Base-by-base conservation (phyloP, 768 basidiomycete species). In the Mycena indigotica region DNA sequence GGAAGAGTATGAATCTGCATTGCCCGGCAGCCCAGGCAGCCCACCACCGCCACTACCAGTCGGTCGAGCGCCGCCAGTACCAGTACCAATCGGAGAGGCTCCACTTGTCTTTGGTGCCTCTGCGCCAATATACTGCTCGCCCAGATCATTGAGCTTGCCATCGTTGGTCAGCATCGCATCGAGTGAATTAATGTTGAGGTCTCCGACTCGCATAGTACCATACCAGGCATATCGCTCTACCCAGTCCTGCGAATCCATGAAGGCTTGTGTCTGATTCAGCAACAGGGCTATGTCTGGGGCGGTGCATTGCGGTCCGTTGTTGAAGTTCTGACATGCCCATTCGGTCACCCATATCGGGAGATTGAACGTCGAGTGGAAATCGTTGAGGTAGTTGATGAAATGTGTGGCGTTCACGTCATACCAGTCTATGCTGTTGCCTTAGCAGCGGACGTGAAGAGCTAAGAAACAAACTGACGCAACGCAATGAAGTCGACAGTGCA, bases 181-280 rank as follows among this genome's bases (percentile, higher is more conserved):
- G n/a, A 82, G 82, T 64, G 67, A 65, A 61, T 84, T 82, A 1
- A 85, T 78, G 19, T 76, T 79, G n/a, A n/a, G n/a, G 39, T 75
- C 69, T 60, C 82, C 63, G 62, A 82, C 69, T 57, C 72, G 71
- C 79, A 83, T 79, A 3, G 81, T 80, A 10, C 85, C 85, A 64
- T 81, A 86, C 83, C 83, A 87, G 8, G 82, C 72, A 65, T 85
- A 86, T 4, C 85, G 74, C 64, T 86, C 84, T 16, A 86, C 79
- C 67, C 74, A 86, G 23, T 70, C 66, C 1, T 79, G 71, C 4
- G 62, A 60, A 56, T 86, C 82, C 82, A 87, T 80, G 70, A 77
- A 86, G 1, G 67, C 52, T 55, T 83, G 80, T 0, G 83, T 84
- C 13, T 68, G 67, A 58, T 83, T 81, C 67, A 85, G 72, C 66